phyloP scores from a whole-genome alignment of 257 asterid genomes.

The Orobanche coerulescens region DNA sequence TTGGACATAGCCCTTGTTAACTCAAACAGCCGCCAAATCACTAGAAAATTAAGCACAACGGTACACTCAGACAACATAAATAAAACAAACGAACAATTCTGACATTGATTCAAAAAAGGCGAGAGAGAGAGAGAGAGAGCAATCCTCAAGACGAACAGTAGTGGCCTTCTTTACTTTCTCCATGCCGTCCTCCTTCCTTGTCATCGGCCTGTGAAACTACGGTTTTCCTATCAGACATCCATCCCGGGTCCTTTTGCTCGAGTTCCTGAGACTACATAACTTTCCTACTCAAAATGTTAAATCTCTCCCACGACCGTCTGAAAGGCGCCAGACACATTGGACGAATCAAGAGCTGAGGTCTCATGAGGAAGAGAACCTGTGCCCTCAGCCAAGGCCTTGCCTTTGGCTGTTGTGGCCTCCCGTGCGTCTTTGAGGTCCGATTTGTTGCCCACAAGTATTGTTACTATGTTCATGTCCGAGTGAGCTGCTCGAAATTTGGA shows the following conservation, averaged over 20 bases:
- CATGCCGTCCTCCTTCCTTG: constrained; percentile 32
- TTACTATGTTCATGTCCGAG: constrained; percentile 83
- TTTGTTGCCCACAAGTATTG: constrained; percentile 76
- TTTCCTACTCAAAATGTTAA: constrained; percentile 63
- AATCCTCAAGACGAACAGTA: constrained; percentile 46
- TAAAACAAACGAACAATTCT: background rate
- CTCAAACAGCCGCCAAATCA: too few relatives aligned
- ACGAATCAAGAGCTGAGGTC: constrained; percentile 79
- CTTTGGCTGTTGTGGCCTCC: constrained; percentile 73
- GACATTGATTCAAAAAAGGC: too few relatives aligned
- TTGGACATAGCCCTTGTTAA: too few relatives aligned
- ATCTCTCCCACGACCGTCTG: constrained; percentile 70
- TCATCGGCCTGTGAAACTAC: constrained; percentile 53
- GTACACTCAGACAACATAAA: too few relatives aligned
- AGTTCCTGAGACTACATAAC: constrained; percentile 71
- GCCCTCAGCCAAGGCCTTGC: constrained; percentile 76
- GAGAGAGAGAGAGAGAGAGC: too few relatives aligned
- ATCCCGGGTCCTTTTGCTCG: constrained; percentile 33
- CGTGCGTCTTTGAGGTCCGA: constrained; percentile 78
- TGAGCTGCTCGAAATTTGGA: constrained; percentile 53
- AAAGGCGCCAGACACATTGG: constrained; percentile 67
- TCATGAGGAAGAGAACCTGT: constrained; percentile 69
- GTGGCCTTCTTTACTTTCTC: background rate
- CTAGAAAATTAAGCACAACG: too few relatives aligned
- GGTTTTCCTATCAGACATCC: constrained; percentile 43